Evolutionary conservation across 768 basidiomycete species (phyloP).

Genomic region (Mycena maculata): DNA sequence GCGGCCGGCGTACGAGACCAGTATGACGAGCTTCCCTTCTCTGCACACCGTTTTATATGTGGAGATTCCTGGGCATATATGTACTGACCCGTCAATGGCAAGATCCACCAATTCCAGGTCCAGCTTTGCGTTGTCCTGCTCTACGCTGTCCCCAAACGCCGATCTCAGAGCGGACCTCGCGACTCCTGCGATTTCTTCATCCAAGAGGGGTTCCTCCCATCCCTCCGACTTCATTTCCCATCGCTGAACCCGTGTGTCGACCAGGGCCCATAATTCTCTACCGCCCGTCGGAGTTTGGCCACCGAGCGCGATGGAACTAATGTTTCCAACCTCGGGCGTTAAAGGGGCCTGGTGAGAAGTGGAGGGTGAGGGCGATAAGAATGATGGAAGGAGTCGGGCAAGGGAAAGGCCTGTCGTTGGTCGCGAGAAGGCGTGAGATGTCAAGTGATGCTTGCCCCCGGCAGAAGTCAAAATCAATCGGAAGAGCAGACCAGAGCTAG

Average conservation of each 20-base stretch:
- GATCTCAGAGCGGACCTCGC: slow-evolving; percentile 61
- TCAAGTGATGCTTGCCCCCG: slow-evolving; percentile 74
- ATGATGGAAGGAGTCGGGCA: slow-evolving; percentile 55
- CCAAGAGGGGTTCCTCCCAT: slow-evolving; percentile 73
- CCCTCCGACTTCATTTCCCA: slow-evolving; percentile 78
- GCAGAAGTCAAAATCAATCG: slow-evolving; percentile 73
- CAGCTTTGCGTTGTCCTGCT: slow-evolving; percentile 58
- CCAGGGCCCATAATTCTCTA: slow-evolving; percentile 73
- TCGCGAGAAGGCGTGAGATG: slow-evolving; percentile 69
- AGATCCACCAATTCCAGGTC: slow-evolving; percentile 84
- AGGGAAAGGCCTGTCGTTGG: slow-evolving; percentile 59
- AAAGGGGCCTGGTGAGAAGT: slow-evolving; percentile 47
- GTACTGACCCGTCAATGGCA: slow-evolving; percentile 64
- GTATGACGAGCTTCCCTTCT: slow-evolving; percentile 64
- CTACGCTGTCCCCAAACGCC: slow-evolving; percentile 50
- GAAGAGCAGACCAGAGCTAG: slow-evolving; percentile 74
- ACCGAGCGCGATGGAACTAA: slow-evolving; percentile 72
- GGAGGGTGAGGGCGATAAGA: slow-evolving; percentile 57
- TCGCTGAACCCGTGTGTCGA: slow-evolving; percentile 74
- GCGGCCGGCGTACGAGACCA: slow-evolving; percentile 74
- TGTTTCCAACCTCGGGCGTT: slow-evolving; percentile 65
- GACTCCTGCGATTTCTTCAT: slow-evolving; percentile 65
- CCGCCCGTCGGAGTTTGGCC: slow-evolving; percentile 55
- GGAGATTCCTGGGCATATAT: slow-evolving; percentile 8
- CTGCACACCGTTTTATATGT: slow-evolving; percentile 43